Base-by-base conservation (phyloP, 805 yeast genomes). In the Starmerella khaoyaiensis region DNA sequence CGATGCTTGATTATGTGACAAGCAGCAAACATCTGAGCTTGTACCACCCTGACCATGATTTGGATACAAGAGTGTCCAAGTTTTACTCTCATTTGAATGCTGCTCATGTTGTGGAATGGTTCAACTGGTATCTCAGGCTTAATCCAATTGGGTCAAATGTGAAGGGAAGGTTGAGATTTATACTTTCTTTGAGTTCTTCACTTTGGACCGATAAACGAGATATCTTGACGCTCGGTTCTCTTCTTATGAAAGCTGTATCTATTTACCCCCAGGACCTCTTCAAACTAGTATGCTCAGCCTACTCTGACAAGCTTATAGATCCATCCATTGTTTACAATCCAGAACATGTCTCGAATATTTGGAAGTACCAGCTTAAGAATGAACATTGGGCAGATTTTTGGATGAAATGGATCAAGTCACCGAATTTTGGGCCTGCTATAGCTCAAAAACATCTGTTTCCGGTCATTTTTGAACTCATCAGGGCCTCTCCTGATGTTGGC, bases 1-100 rank as follows among this genome's bases (percentile, higher is more conserved):
- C 10, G 10, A 22, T 36, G 11, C 4, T 41, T 6, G 39, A 41
- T 29, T 43, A 43, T 28, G 39, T 31, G 8, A 32, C 39, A 5
- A 14, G n/a, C 6, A 35, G 43, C 2, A 32, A 45, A 7, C 36
- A 27, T n/a, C 20, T 18, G 22, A 8, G 10, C 21, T n/a, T n/a
- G n/a, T n/a, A n/a, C n/a, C n/a, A n/a, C n/a, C n/a, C n/a, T n/a
- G n/a, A n/a, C n/a, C n/a, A n/a, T n/a, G n/a, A n/a, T n/a, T n/a
- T n/a, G n/a, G 18, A 21, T 4, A 28, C 22, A 10, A 31, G 15
- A 7, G 17, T 21, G 27, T 28, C 39, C 11, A 27, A 31, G 21
- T 4, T 31, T 4, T 43, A 43, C 23, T 23, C 25, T 5, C 21
- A 36, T 14, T 35, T 43, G 3, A 18, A 21, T 26, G 47, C 37